Conservation (phyloP, 768 basidiomycete species). For the Phaffia australis region DNA sequence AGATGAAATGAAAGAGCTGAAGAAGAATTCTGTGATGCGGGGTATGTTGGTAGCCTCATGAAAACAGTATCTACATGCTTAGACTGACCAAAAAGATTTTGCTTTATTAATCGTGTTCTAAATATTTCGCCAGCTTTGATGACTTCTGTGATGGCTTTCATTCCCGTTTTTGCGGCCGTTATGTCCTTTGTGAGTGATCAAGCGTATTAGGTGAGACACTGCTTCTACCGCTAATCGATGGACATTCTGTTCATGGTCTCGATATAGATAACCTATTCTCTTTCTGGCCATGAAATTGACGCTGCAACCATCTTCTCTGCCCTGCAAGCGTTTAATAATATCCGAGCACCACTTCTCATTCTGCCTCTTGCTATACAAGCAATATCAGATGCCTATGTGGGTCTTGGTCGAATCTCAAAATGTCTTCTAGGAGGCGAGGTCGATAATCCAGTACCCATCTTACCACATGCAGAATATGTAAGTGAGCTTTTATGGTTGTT, state of each 20-base stretch:
- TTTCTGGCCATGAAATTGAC: slow-evolving; percentile 49
- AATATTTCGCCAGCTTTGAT: too few relatives aligned
- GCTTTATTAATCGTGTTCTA: too few relatives aligned
- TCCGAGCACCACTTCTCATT: slow-evolving; percentile 47
- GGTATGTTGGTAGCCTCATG: neutral
- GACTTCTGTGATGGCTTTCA: slow-evolving; percentile 1
- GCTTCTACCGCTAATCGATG: too few relatives aligned
- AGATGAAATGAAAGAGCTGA: slow-evolving; percentile 31
- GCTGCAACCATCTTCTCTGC: slow-evolving; percentile 50
- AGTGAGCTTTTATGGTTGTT: too few relatives aligned
- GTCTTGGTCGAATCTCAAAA: slow-evolving; percentile 44
- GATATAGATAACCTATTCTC: slow-evolving; percentile 51
- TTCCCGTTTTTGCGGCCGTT: slow-evolving; percentile 13
- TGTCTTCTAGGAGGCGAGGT: slow-evolving; percentile 42
- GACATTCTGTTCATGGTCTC: neutral
- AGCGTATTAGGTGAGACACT: too few relatives aligned
- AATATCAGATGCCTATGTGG: slow-evolving; percentile 47
- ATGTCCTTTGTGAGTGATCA: too few relatives aligned
- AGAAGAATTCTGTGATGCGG: slow-evolving; percentile 32
- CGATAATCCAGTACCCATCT: slow-evolving; percentile 39
- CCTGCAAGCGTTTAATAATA: slow-evolving; percentile 49
- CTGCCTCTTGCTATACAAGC: slow-evolving; percentile 49
- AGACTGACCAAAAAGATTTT: too few relatives aligned
- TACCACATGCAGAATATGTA: slow-evolving; percentile 33
- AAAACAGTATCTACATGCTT: too few relatives aligned